A percentile compares a stretch with the other conserved stretches of the same genome.
phyloP scores from a whole-genome alignment of 2,329 filamentous ascomycete genomes.

The Aspergillus sp. region DNA sequence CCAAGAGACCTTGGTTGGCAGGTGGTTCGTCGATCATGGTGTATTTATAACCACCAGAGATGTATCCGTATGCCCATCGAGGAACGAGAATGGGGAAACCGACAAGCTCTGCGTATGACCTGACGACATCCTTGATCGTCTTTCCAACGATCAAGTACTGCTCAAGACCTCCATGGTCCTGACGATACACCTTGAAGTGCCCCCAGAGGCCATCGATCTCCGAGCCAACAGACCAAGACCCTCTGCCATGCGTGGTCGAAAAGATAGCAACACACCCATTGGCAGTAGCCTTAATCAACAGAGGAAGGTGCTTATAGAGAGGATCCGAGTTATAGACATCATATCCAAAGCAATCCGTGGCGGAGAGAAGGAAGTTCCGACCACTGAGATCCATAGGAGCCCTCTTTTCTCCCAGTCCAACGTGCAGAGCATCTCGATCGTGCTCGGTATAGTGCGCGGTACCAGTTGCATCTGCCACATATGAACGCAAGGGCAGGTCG shows the following conservation, averaged over 20 bases:
- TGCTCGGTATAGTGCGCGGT: conserved; percentile 63
- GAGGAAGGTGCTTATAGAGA: conserved; percentile 70
- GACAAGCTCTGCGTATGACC: conserved; percentile 61
- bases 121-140: conserved; percentile 62
- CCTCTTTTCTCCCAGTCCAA: conserved; percentile 67
- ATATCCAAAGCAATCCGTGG: conserved; percentile 70
- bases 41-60: conserved; percentile 64
- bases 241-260: conserved; percentile 61
- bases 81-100: conserved; percentile 65
- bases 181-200: conserved; percentile 67
- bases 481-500: conserved; percentile 63
- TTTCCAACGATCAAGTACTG: conserved; percentile 65
- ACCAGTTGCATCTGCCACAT: conserved; percentile 57
- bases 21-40: conserved; percentile 53
- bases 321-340: conserved; percentile 67
- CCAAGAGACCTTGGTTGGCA: conserved; percentile 53
- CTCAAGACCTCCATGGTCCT: conserved; percentile 67
- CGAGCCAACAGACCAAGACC: conserved; percentile 62
- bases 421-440: conserved; percentile 59
- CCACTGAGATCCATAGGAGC: conserved; percentile 69
- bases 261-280: conserved; percentile 63
- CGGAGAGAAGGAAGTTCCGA: conserved; percentile 61
- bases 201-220: conserved; percentile 76
- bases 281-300: conserved; percentile 64
- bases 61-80: conserved; percentile 68